phyloP scores from a whole-genome alignment of 2,329 filamentous ascomycete genomes.

The Leptographium flavum region DNA sequence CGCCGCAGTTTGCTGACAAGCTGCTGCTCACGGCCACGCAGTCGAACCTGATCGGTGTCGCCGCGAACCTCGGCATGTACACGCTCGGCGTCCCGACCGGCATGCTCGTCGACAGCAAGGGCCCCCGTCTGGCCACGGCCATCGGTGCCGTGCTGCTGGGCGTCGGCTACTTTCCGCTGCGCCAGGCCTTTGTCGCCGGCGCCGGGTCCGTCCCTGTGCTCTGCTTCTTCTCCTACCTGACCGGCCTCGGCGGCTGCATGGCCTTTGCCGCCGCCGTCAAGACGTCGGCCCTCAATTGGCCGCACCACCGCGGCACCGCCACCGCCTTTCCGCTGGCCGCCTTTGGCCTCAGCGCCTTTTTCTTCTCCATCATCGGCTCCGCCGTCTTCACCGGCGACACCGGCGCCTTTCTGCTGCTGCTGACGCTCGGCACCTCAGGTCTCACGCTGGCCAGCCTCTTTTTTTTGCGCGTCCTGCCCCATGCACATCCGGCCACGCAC shows the following conservation, averaged over 20 bases:
- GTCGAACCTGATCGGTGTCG: constrained; percentile 78
- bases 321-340: constrained; percentile 87
- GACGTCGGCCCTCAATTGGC: constrained; percentile 78
- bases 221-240: constrained; percentile 74
- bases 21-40: constrained; percentile 83
- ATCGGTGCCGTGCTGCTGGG: constrained; percentile 60
- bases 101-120: constrained; percentile 69
- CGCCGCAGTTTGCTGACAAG: constrained; percentile 80
- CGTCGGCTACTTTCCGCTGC: constrained; percentile 74
- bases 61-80: constrained; percentile 89
- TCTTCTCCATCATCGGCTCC: constrained; percentile 73
- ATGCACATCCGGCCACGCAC: constrained; percentile 21
- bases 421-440: constrained; percentile 64
- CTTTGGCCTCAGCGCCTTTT: constrained; percentile 90
- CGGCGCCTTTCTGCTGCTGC: constrained; percentile 62
- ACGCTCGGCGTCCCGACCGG: constrained; percentile 78
- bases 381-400: constrained; percentile 73
- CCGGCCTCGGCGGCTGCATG: constrained; percentile 77
- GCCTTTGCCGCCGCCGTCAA: constrained; percentile 87
- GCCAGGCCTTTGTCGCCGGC: constrained; percentile 60
- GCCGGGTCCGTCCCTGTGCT: constrained; percentile 44
- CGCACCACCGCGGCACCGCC: constrained; percentile 77
- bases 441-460: constrained; percentile 68
- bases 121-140: constrained; percentile 65
- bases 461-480: constrained; percentile 65